A percentile compares a stretch with the other conserved stretches of the same genome.
These are phyloP conservation scores for Stachybotrys echinatus DNA, from an alignment of 2,329 filamentous ascomycete species.

Conservation along the genomic window DNA sequence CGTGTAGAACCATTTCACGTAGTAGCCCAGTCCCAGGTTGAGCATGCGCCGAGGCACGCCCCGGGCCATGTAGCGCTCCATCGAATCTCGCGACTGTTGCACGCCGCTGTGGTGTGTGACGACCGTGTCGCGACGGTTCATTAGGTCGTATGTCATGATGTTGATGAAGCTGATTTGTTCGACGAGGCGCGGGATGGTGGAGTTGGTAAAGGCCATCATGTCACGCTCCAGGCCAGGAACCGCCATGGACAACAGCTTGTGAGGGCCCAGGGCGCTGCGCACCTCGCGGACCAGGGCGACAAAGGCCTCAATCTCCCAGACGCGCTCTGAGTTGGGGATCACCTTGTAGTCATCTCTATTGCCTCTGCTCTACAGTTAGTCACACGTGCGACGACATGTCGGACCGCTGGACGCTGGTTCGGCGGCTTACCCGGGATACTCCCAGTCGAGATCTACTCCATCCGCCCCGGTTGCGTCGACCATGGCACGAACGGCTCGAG, in stretches of 20 bases:
- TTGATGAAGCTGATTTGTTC: conserved; percentile 62
- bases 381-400: background rate
- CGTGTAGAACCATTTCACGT: conserved; percentile 60
- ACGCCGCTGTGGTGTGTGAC: conserved; percentile 65
- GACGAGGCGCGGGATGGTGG: conserved; percentile 54
- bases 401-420: background rate
- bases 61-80: conserved; percentile 55
- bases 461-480: conserved; percentile 59
- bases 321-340: conserved; percentile 54
- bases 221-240: conserved; percentile 60
- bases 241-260: conserved; percentile 61
- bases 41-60: conserved; percentile 47
- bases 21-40: conserved; percentile 63
- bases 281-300: conserved; percentile 55
- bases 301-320: conserved; percentile 58
- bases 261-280: conserved; percentile 47
- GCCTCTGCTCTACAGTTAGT: conserved; percentile 34
- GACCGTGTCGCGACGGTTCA: conserved; percentile 61
- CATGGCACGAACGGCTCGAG: conserved; percentile 59
- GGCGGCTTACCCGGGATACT: conserved; percentile 43
- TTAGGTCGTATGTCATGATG: conserved; percentile 64
- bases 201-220: conserved; percentile 60
- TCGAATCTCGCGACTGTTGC: conserved; percentile 42
- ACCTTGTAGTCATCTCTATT: conserved; percentile 67
- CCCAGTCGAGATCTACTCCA: conserved; percentile 62